phyloP scores from a whole-genome alignment of 352 stramenopile species.

The Pythium volutum region DNA sequence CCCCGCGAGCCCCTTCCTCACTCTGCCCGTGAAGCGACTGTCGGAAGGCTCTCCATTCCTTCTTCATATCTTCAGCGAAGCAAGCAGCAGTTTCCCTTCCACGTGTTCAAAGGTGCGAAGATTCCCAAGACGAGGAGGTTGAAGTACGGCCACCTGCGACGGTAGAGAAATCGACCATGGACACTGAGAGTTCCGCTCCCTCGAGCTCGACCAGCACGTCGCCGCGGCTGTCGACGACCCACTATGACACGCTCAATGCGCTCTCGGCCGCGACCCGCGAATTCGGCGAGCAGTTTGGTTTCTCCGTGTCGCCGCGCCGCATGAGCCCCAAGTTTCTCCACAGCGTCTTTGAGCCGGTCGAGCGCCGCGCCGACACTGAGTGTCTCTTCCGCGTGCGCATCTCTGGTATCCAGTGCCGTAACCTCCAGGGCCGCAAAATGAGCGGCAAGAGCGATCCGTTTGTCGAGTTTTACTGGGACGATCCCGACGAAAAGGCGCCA shows the following conservation, averaged over 20 bases:
- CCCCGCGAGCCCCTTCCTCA: background rate
- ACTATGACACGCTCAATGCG: slow-evolving; percentile 67
- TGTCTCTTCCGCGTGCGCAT: slow-evolving; percentile 85
- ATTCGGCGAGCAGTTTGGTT: slow-evolving; percentile 67
- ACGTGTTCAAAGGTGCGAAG: too few species aligned
- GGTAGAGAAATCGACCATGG: background rate
- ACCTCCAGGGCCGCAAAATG: slow-evolving; percentile 74
- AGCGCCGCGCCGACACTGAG: slow-evolving; percentile 53
- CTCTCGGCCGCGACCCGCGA: slow-evolving; percentile 70
- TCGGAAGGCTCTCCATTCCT: background rate
- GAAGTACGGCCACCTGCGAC: slow-evolving; percentile 10
- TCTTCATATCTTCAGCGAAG: too few species aligned
- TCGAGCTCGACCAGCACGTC: slow-evolving; percentile 45
- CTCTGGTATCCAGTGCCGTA: slow-evolving; percentile 86
- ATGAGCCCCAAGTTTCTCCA: slow-evolving; percentile 66
- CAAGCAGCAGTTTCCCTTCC: too few species aligned
- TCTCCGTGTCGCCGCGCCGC: slow-evolving; percentile 33
- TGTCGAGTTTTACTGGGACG: slow-evolving; percentile 88
- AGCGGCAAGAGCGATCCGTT: slow-evolving; percentile 85
- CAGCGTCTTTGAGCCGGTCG: slow-evolving; percentile 62
- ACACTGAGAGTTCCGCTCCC: slow-evolving; percentile 15
- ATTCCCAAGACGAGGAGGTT: slow-evolving; percentile 19
- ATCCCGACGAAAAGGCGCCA: slow-evolving; percentile 56
- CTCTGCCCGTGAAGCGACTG: too few species aligned
- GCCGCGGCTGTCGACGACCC: slow-evolving; percentile 35